phyloP scores from a whole-genome alignment of 495 filamentous ascomycete genomes.

The Penicillium bovifimosum region DNA sequence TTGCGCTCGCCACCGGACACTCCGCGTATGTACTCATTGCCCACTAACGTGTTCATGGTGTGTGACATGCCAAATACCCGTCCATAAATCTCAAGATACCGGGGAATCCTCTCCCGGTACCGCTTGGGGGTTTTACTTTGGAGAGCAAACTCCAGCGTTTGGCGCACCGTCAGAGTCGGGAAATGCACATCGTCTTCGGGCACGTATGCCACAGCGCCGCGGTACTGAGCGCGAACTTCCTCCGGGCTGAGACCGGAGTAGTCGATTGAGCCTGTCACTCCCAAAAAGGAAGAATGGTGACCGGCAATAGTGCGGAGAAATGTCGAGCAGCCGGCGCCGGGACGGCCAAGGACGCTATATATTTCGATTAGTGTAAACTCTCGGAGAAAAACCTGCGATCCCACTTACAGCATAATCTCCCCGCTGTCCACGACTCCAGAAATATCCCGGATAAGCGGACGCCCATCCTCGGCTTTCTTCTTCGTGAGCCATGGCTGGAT shows the following conservation, averaged over 20 bases:
- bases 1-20: constrained; percentile 85
- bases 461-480: constrained; percentile 28
- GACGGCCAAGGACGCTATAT: constrained; percentile 66
- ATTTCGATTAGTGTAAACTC: neutral
- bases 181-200: constrained; percentile 79
- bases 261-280: constrained; percentile 68
- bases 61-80: constrained; percentile 83
- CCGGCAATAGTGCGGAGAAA: constrained; percentile 82
- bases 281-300: constrained; percentile 70
- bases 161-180: constrained; percentile 74
- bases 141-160: constrained; percentile 75
- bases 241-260: constrained; percentile 66
- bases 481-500: constrained; percentile 30
- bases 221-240: constrained; percentile 59
- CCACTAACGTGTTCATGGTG: constrained; percentile 76
- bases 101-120: constrained; percentile 63
- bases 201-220: constrained; percentile 77
- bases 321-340: constrained; percentile 82
- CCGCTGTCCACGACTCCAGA: constrained; percentile 64
- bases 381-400: neutral
- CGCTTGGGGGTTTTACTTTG: constrained; percentile 68
- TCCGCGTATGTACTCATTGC: constrained; percentile 75
- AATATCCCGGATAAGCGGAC: constrained; percentile 48
- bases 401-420: constrained; percentile 61
- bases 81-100: constrained; percentile 62